A percentile compares a stretch with the other conserved stretches of the same genome.
Evolutionary conservation across 192 early-diverging fungal genomes (phyloP).

Genomic region (Entophlyctis luteolus): DNA sequence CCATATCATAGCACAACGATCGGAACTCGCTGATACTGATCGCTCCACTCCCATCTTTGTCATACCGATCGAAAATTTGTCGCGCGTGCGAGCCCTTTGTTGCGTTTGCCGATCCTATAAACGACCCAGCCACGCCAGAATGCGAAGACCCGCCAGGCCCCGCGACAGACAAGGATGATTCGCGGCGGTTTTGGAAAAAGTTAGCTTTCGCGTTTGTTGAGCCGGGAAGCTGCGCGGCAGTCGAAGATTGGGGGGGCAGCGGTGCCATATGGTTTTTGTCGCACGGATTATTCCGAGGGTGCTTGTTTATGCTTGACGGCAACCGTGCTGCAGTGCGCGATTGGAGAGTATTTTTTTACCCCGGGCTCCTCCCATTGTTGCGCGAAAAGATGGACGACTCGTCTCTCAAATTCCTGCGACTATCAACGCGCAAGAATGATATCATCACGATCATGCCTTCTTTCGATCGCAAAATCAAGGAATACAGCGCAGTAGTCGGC

Average conservation of each 20-base stretch:
- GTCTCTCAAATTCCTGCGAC: constrained; percentile 33
- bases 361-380: too few species aligned
- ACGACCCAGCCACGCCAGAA: too few species aligned
- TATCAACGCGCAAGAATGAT: constrained; percentile 16
- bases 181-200: not conserved
- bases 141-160: too few species aligned
- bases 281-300: too few species aligned
- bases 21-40: constrained; percentile 35
- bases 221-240: constrained; percentile 6
- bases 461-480: constrained; percentile 26
- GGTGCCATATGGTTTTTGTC: too few species aligned
- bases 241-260: not conserved
- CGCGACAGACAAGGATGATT: not conserved
- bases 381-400: constrained; percentile 58
- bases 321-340: too few species aligned
- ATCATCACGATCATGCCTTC: constrained; percentile 21
- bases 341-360: too few species aligned
- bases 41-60: constrained; percentile 28
- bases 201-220: not conserved
- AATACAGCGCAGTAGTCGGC: constrained; percentile 25
- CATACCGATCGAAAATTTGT: constrained; percentile 31
- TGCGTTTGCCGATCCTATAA: not conserved
- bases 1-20: constrained; percentile 39
- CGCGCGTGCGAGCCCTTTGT: not conserved
- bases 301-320: too few species aligned